Conservation (phyloP, 345 rosid genomes). For the Tarenaya hassleriana region DNA sequence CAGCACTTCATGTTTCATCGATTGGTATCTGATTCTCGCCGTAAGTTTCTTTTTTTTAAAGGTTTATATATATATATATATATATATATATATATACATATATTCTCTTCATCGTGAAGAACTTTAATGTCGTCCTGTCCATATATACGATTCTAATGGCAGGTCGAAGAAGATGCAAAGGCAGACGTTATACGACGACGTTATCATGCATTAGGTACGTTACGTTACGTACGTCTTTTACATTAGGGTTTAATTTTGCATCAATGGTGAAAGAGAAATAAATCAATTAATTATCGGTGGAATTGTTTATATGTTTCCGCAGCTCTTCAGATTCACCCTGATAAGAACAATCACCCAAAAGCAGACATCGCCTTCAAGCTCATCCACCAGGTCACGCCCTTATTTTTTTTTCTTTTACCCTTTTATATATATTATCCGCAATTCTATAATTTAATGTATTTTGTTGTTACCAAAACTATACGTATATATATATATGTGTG, state of each 20-base stretch:
- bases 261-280: background rate
- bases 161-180: conserved; percentile 75
- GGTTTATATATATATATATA: background rate
- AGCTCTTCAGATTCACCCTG: conserved; percentile 95
- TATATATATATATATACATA: background rate
- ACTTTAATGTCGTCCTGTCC: background rate
- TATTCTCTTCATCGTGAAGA: background rate
- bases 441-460: no score
- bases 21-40: conserved; percentile 84
- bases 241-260: background rate
- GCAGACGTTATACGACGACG: conserved; percentile 49
- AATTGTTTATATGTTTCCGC: conserved; percentile 9
- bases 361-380: conserved; percentile 92
- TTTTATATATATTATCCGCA: no score
- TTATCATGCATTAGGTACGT: conserved; percentile 71
- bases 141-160: conserved; percentile 9
- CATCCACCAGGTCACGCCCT: conserved; percentile 72
- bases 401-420: background rate
- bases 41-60: conserved; percentile 36
- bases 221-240: background rate
- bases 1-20: conserved; percentile 47
- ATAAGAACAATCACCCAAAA: conserved; percentile 79
- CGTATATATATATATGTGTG: no score
- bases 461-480: no score
- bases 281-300: background rate